Evolutionary conservation across 2,329 filamentous ascomycete species (phyloP).

Genomic region (Colletotrichum spinosum): DNA sequence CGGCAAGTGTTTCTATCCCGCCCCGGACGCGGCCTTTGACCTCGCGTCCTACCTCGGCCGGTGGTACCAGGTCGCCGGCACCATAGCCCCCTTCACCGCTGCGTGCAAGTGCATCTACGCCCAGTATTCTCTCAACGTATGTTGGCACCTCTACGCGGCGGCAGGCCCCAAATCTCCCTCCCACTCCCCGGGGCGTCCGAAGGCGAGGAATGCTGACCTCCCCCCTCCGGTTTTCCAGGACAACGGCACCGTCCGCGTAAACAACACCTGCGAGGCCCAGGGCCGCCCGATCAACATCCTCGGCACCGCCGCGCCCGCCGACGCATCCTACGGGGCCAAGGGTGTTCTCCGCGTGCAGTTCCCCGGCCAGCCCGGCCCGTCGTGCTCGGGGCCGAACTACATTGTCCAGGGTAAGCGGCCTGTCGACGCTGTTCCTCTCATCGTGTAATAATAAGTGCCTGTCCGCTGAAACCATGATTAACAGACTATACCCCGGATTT

Average conservation of each 20-base stretch:
- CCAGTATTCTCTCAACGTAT: constrained; percentile 46
- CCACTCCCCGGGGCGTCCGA: no score
- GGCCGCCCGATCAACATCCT: constrained; percentile 45
- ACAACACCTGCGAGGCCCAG: constrained; percentile 47
- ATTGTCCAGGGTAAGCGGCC: constrained; percentile 45
- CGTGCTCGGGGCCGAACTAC: constrained; percentile 48
- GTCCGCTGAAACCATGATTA: neutral
- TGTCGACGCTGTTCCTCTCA: neutral
- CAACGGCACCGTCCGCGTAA: constrained; percentile 46
- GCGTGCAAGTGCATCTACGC: constrained; percentile 48
- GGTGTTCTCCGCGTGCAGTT: constrained; percentile 48
- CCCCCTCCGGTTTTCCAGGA: constrained; percentile 36
- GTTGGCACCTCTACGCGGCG: no score
- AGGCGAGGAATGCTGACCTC: constrained; percentile 4
- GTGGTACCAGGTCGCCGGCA: constrained; percentile 50
- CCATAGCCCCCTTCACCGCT: constrained; percentile 45
- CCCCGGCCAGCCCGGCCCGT: constrained; percentile 43
- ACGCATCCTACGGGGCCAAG: constrained; percentile 43
- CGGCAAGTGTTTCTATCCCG: constrained; percentile 47
- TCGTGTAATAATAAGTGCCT: neutral
- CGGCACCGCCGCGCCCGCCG: constrained; percentile 44
- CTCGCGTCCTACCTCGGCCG: constrained; percentile 47
- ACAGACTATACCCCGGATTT: constrained; percentile 46
- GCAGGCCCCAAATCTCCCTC: no score
- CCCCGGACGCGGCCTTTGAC: constrained; percentile 43